These are phyloP conservation scores for Fennellomyces sp. DNA, from an alignment of 371 early-diverging fungal genomes.

Conservation along the genomic window DNA sequence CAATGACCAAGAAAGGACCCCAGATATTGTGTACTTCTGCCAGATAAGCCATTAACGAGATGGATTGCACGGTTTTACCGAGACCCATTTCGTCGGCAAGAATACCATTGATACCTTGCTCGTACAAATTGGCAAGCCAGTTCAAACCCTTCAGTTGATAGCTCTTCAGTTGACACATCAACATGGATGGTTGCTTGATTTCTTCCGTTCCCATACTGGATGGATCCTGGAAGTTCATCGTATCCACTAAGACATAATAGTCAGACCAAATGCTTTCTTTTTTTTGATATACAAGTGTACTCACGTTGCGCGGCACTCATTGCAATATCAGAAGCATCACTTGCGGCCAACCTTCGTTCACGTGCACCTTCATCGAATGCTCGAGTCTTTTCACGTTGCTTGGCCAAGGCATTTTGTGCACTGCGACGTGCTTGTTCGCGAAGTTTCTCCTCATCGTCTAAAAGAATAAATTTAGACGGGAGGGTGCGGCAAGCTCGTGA, in stretches of 20 bases:
- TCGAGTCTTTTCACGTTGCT: conserved; percentile 71
- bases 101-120: conserved; percentile 98
- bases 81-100: conserved; percentile 97
- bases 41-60: conserved; percentile 90
- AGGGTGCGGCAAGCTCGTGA: too few species aligned
- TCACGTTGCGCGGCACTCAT: conserved; percentile 57
- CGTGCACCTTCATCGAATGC: conserved; percentile 72
- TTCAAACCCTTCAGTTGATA: conserved; percentile 99
- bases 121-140: conserved; percentile 97
- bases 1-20: conserved; percentile 97
- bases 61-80: conserved; percentile 95
- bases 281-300: conserved; percentile 5
- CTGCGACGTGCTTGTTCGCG: conserved; percentile 72
- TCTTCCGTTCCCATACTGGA: conserved; percentile 77
- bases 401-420: conserved; percentile 81
- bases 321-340: conserved; percentile 47
- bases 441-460: conserved; percentile 71
- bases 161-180: conserved; percentile 88
- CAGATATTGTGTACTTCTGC: conserved; percentile 90
- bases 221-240: conserved; percentile 86
- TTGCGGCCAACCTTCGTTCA: conserved; percentile 49
- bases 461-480: too few species aligned
- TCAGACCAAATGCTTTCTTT: not conserved
- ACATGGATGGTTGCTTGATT: conserved; percentile 84
- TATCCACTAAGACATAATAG: conserved; percentile 51